Base-by-base conservation (phyloP, 2,329 filamentous ascomycete species). In the Hortaea werneckii region DNA sequence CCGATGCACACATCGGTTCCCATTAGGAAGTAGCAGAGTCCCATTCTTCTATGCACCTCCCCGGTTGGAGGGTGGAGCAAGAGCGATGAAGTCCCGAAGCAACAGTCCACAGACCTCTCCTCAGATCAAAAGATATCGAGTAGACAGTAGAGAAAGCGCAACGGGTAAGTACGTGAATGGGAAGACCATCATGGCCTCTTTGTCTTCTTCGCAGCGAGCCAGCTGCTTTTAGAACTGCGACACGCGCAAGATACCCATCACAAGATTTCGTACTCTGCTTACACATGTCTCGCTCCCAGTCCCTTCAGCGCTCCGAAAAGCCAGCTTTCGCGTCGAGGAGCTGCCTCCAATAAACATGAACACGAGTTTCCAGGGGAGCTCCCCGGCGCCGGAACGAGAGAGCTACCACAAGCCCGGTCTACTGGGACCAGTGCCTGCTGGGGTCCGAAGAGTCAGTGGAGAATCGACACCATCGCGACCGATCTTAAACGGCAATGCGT, bases 61-160 rank as follows among this genome's bases (percentile, higher is more conserved):
- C n/a, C n/a, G n/a, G n/a, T n/a, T n/a, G n/a, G n/a, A n/a, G n/a
- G n/a, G n/a, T n/a, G n/a, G n/a, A 38, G 8, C 9, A 38, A 30
- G 27, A 42, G 41, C 27, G 43, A 50, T 50, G 48, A 50, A 50
- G 45, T 48, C 48, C n/a, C 48, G 42, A 7, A 48, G 37, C 34
- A 47, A 43, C 4, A 51, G 49, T 34, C 46, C 46, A 4, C 46
- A 51, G 40, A 47, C 49, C 29, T 51, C 49, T n/a, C 49, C 49
- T 37, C 49, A 51, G 35, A 40, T 51, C 11, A 46, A 37, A 38
- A 42, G 44, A 26, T 49, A 44, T 44, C 34, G 49, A 34, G 47
- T 49, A 12, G 47, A 46, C 26, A 43, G 46, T 30, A 40, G 11
- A 29, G 48, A 44, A 41, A 39, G 41, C 29, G 41, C 28, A 41